Conservation (phyloP, 2,329 filamentous ascomycete genomes). For the Karstenula rhodostoma region DNA sequence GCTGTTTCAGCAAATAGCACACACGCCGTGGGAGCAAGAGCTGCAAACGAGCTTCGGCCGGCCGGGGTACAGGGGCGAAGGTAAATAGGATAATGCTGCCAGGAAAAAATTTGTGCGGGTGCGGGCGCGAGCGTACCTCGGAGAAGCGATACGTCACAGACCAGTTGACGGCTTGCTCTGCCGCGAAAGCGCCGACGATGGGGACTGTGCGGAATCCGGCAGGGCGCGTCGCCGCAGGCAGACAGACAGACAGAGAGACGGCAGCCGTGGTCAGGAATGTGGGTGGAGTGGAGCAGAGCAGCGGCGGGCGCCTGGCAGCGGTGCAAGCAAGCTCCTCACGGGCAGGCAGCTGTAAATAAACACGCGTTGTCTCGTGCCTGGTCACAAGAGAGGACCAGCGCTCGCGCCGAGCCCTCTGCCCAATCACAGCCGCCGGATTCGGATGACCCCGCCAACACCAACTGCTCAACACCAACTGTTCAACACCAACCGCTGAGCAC, state of each 20-base stretch:
- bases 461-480: background rate
- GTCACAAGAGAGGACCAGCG: constrained; percentile 5
- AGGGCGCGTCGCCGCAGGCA: background rate
- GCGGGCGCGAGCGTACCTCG: constrained; percentile 10
- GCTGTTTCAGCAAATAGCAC: constrained; percentile 23
- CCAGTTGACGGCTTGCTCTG: constrained; percentile 3
- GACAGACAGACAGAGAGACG: background rate
- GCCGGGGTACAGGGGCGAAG: background rate
- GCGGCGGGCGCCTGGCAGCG: background rate
- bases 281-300: background rate
- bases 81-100: constrained; percentile 14
- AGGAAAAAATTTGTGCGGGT: constrained; percentile 10
- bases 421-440: constrained; percentile 3
- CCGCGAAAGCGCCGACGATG: constrained; percentile 4
- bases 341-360: constrained; percentile 19
- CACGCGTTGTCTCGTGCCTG: constrained; percentile 25
- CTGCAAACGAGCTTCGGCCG: background rate
- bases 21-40: constrained; percentile 2
- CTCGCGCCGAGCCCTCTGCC: background rate
- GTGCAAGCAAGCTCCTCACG: background rate
- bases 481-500: too few species aligned
- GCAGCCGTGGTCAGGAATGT: background rate
- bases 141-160: constrained; percentile 10
- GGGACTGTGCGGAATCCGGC: background rate
- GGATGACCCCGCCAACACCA: constrained; percentile 5